Evolutionary conservation across 2,329 filamentous ascomycete genomes (phyloP).

Genomic region (Knufia fluminis): DNA sequence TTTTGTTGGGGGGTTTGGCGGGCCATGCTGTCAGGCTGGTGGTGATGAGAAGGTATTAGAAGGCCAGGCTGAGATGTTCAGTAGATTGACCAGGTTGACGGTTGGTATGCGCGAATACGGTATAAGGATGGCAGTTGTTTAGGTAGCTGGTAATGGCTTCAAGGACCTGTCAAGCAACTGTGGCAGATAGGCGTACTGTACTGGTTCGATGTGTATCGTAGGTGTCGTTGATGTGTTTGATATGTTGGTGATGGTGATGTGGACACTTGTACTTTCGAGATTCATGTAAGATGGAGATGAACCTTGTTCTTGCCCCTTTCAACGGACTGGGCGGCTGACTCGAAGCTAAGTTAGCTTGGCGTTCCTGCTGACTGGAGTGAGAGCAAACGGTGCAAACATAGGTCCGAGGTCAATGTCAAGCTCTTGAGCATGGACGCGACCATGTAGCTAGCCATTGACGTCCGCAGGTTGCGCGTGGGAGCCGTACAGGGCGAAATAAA

Average conservation of each 20-base stretch:
- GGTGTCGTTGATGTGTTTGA: no score
- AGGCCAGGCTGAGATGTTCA: not conserved
- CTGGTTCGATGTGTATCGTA: no score
- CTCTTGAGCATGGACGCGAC: not conserved
- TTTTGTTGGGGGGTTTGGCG: conserved; percentile 57
- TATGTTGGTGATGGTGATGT: not conserved
- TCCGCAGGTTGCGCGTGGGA: not conserved
- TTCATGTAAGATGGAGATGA: not conserved
- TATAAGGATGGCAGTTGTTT: not conserved
- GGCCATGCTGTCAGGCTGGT: conserved; percentile 35
- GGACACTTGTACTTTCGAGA: conserved; percentile 5
- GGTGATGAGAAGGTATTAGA: not conserved
- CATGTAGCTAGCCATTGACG: not conserved
- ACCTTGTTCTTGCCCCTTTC: not conserved
- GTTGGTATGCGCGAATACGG: no score
- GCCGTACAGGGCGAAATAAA: not conserved
- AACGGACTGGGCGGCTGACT: not conserved
- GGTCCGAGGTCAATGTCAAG: not conserved
- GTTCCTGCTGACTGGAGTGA: not conserved
- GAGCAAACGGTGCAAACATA: conserved; percentile 1
- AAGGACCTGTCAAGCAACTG: no score
- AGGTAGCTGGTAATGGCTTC: no score
- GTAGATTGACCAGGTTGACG: no score
- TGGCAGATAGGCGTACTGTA: no score
- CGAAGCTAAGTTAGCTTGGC: not conserved